Evolutionary conservation across 2,329 filamentous ascomycete genomes (phyloP).

Genomic region (Diaporthe batatas): DNA sequence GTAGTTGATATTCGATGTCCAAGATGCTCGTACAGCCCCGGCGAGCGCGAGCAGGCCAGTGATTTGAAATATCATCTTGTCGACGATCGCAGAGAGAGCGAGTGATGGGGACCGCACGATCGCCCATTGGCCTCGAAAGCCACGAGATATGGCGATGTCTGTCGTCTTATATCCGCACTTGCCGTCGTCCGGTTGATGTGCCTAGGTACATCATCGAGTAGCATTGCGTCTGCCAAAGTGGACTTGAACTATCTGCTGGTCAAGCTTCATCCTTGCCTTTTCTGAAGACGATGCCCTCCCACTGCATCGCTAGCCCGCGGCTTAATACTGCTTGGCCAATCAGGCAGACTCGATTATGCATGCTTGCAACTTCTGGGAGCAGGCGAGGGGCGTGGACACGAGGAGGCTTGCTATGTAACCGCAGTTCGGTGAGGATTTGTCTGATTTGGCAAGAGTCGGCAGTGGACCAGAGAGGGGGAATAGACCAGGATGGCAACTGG

Average conservation of each 20-base stretch:
- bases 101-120: not conserved
- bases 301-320: conserved; percentile 6
- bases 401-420: not conserved
- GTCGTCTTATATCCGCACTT: conserved; percentile 9
- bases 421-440: not conserved
- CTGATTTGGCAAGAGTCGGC: not conserved
- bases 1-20: conserved; percentile 67
- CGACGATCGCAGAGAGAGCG: not conserved
- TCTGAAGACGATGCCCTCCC: conserved; percentile 10
- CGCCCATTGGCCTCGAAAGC: too few species aligned
- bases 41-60: not conserved
- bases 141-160: not conserved
- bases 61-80: conserved; percentile 8
- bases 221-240: conserved; percentile 6
- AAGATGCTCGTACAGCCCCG: conserved; percentile 11
- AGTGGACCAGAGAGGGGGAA: not conserved
- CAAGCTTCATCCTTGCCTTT: not conserved
- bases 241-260: not conserved
- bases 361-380: not conserved
- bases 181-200: not conserved
- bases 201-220: conserved; percentile 21
- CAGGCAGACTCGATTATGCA: conserved; percentile 17
- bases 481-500: not conserved
- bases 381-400: not conserved
- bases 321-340: not conserved